Evolutionary conservation across 495 filamentous ascomycete genomes (phyloP).

Genomic region (Podospora sp.): DNA sequence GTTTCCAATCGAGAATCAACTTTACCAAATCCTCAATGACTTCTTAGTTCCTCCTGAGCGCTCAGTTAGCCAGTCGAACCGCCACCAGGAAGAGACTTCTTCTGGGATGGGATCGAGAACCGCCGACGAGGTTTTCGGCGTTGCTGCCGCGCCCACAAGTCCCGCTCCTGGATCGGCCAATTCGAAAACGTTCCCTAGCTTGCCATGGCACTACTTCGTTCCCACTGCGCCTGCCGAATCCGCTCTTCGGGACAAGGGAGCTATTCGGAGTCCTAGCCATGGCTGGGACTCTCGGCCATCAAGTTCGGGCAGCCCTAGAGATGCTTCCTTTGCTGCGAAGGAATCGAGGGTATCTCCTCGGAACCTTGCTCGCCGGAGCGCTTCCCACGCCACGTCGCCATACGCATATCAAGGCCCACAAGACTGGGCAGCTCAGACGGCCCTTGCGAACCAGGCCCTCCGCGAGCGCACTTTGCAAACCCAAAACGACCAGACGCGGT

Average conservation of each 20-base stretch:
- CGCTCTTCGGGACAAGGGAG: constrained; percentile 5
- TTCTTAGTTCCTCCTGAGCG: constrained; percentile 42
- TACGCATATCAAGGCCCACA: not conserved
- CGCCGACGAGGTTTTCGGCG: constrained; percentile 40
- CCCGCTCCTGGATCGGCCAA: constrained; percentile 41
- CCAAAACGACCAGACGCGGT: not conserved
- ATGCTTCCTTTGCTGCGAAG: not conserved
- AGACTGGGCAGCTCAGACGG: not conserved
- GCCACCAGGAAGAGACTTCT: constrained; percentile 32
- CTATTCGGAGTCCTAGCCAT: constrained; percentile 2
- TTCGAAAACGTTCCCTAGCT: constrained; percentile 42
- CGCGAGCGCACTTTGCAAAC: constrained; percentile 5
- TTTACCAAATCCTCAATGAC: constrained; percentile 47
- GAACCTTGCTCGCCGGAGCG: constrained; percentile 1
- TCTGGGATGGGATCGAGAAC: constrained; percentile 47
- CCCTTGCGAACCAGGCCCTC: not conserved
- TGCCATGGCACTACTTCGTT: constrained; percentile 51
- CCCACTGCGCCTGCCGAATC: constrained; percentile 34
- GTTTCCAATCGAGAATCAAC: constrained; percentile 36
- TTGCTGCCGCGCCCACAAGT: constrained; percentile 21
- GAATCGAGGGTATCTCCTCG: not conserved
- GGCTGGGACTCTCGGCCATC: constrained; percentile 22
- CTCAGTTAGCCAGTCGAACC: constrained; percentile 1
- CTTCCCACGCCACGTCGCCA: not conserved
- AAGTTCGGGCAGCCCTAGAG: constrained; percentile 25